Percentiles rank a stretch among this genome's conserved stretches.
These are phyloP conservation scores for Ogataea dorogensis DNA, from an alignment of 805 yeast genomes.

Conservation along the genomic window DNA sequence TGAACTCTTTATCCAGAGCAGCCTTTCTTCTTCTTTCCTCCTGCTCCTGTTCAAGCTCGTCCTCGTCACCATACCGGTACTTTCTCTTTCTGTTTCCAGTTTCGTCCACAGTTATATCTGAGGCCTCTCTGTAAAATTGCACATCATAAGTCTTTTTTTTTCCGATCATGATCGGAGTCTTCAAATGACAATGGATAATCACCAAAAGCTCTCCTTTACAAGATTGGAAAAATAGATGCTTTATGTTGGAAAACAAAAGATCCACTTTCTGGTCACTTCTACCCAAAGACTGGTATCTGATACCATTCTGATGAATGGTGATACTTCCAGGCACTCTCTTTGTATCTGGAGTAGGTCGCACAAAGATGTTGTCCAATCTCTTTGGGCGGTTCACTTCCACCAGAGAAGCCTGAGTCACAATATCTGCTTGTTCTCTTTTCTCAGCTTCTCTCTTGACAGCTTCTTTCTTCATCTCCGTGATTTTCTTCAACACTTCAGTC, in stretches of 20 bases:
- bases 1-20: conserved; percentile 87
- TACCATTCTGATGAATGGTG: conserved; percentile 93
- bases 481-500: conserved; percentile 84
- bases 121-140: conserved; percentile 94
- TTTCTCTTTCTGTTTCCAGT: conserved; percentile 91
- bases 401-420: conserved; percentile 86
- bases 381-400: conserved; percentile 82
- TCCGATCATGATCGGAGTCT: conserved; percentile 91
- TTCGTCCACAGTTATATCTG: conserved; percentile 94
- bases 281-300: conserved; percentile 85
- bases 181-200: conserved; percentile 87
- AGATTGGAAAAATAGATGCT: conserved; percentile 93
- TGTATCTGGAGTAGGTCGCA: conserved; percentile 97
- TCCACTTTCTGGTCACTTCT: conserved; percentile 86
- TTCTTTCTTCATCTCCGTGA: conserved; percentile 88
- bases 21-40: conserved; percentile 94
- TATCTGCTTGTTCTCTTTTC: conserved; percentile 88
- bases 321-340: conserved; percentile 89
- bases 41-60: conserved; percentile 96
- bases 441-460: conserved; percentile 89
- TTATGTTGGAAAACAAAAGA: conserved; percentile 83
- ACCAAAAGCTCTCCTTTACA: conserved; percentile 93
- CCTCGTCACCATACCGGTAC: conserved; percentile 93
- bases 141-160: conserved; percentile 93
- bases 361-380: conserved; percentile 82